phyloP scores from a whole-genome alignment of 2,329 filamentous ascomycete species.

The Verticillium zaregamsianum region DNA sequence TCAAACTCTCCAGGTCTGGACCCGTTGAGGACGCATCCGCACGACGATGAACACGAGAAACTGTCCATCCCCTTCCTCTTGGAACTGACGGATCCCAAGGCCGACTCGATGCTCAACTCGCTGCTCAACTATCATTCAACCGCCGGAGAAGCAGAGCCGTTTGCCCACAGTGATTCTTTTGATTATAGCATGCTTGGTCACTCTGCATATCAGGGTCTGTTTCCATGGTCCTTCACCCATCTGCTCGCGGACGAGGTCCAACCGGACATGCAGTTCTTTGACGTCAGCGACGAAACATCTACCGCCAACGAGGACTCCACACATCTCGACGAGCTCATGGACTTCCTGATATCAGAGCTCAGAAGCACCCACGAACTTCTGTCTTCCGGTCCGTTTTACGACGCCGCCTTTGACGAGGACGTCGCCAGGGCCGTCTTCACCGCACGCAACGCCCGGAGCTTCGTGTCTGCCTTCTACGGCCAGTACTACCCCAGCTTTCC shows the following conservation, averaged over 20 bases:
- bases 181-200: not conserved
- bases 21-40: not conserved
- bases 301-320: not conserved
- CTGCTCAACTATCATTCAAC: constrained; percentile 10
- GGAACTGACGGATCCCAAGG: constrained; percentile 18
- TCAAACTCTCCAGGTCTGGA: constrained; percentile 1
- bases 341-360: constrained; percentile 7
- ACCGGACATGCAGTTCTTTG: constrained; percentile 1
- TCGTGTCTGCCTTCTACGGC: constrained; percentile 18
- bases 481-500: constrained; percentile 21
- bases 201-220: constrained; percentile 4
- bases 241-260: constrained; percentile 7
- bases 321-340: constrained; percentile 3
- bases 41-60: constrained; percentile 11
- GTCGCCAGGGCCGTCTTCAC: constrained; percentile 15
- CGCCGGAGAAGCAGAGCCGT: constrained; percentile 1
- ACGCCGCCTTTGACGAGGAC: constrained; percentile 7
- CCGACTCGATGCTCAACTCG: constrained; percentile 17
- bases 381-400: constrained; percentile 11
- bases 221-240: constrained; percentile 8
- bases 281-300: not conserved
- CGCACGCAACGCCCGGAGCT: constrained; percentile 11
- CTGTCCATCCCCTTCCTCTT: constrained; percentile 19
- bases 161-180: not conserved
- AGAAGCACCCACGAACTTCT: constrained; percentile 10